A percentile compares a stretch with the other conserved stretches of the same genome.
Evolutionary conservation across 768 basidiomycete genomes (phyloP).

Genomic region (Candolleomyces efflorescens): DNA sequence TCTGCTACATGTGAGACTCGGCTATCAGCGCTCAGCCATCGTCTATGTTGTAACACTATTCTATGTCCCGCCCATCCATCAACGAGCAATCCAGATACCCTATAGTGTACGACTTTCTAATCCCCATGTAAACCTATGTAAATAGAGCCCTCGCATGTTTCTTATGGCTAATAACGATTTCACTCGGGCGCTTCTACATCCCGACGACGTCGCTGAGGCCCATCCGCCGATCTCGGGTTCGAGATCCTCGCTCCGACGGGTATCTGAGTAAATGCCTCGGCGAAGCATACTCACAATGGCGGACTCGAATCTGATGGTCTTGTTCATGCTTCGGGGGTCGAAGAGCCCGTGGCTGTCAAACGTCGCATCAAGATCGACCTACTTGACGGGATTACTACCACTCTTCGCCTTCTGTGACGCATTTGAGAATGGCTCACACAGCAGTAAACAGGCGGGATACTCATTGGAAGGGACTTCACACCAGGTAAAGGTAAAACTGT

Average conservation of each 20-base stretch:
- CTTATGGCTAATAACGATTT: not conserved
- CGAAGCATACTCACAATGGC: not conserved
- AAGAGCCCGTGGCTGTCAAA: conserved; percentile 2
- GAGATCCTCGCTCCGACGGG: conserved; percentile 1
- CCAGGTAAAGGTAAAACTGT: not conserved
- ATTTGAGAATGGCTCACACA: not conserved
- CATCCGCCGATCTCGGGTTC: conserved; percentile 5
- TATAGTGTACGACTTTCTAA: not conserved
- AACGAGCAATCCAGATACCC: not conserved
- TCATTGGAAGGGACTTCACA: not conserved
- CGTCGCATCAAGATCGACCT: conserved; percentile 6
- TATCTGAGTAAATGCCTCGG: conserved; percentile 1
- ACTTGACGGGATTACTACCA: not conserved
- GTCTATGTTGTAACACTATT: not conserved
- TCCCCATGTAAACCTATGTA: not conserved
- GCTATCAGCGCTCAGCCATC: not conserved
- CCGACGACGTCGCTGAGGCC: not conserved
- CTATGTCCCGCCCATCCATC: not conserved
- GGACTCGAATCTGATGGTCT: not conserved
- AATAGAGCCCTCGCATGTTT: not conserved
- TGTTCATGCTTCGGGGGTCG: conserved; percentile 1
- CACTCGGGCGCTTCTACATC: not conserved
- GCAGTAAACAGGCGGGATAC: not conserved
- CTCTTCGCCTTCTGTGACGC: conserved; percentile 3
- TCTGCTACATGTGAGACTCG: not conserved